Conservation (phyloP, 805 yeast species). For the Kazachstania bromeliacearum region DNA sequence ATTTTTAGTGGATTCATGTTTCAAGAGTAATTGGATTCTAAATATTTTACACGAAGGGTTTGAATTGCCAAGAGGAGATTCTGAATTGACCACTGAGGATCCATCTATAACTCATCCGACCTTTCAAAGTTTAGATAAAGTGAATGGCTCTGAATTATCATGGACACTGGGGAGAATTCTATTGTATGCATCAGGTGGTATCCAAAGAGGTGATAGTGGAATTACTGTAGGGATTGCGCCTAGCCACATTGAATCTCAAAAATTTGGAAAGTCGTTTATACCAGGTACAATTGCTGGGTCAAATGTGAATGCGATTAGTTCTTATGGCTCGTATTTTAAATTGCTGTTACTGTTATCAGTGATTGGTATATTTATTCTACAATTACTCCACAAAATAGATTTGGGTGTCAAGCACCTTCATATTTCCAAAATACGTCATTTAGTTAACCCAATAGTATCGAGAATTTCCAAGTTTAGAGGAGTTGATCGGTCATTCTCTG, state of each 20-base stretch:
- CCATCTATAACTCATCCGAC: conserved; percentile 38
- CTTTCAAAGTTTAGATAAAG: conserved; percentile 72
- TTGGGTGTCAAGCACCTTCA: background rate
- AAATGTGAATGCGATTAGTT: background rate
- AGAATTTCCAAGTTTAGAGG: background rate
- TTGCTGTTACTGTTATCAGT: background rate
- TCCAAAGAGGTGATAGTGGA: conserved; percentile 21
- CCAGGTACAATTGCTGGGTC: conserved; percentile 13
- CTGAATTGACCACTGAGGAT: conserved; percentile 7
- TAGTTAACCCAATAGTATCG: background rate
- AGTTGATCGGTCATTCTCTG: background rate
- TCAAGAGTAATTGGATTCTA: conserved; percentile 91
- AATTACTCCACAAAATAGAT: background rate
- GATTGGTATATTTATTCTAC: background rate
- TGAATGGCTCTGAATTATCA: conserved; percentile 78
- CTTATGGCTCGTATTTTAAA: background rate
- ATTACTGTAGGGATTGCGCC: conserved; percentile 23
- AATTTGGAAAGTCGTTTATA: conserved; percentile 19
- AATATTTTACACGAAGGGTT: conserved; percentile 89
- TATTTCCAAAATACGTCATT: background rate
- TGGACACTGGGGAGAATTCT: conserved; percentile 93
- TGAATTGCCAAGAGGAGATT: conserved; percentile 49
- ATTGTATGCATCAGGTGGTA: conserved; percentile 68
- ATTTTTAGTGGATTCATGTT: conserved; percentile 67
- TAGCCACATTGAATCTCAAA: conserved; percentile 13